phyloP scores from a whole-genome alignment of 768 basidiomycete species.

The Clitopilus hobsonii region DNA sequence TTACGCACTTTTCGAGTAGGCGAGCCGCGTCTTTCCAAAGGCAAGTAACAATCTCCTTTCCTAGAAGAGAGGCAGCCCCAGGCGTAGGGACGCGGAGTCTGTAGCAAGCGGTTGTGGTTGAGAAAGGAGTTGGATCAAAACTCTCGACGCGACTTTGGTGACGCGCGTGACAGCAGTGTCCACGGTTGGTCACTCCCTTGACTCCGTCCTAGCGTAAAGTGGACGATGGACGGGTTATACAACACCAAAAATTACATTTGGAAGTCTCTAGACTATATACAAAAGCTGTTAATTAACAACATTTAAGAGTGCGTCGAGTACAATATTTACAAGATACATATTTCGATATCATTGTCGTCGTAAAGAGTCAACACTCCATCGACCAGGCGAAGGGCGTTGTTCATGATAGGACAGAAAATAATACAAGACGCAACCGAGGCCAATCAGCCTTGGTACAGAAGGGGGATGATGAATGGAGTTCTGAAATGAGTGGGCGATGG shows the following conservation, averaged over 20 bases:
- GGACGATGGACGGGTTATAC: neutral
- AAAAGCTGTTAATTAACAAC: conserved; percentile 1
- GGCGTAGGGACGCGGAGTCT: too few relatives aligned
- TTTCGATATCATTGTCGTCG: neutral
- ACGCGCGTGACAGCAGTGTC: neutral
- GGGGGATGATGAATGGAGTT: neutral
- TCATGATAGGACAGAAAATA: neutral
- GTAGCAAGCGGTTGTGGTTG: neutral
- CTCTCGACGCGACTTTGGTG: neutral
- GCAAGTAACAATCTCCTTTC: too few relatives aligned
- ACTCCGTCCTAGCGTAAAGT: neutral
- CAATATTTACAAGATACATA: neutral
- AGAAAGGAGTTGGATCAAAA: neutral
- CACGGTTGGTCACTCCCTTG: neutral
- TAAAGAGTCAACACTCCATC: too few relatives aligned
- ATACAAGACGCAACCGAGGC: neutral
- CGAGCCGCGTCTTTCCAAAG: neutral
- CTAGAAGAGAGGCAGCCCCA: too few relatives aligned
- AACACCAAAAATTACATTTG: neutral
- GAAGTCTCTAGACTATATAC: neutral
- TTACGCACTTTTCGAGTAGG: too few relatives aligned
- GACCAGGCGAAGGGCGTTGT: too few relatives aligned
- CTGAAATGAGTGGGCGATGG: neutral
- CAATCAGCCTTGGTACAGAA: neutral
- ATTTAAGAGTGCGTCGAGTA: neutral